A percentile compares a stretch with the other conserved stretches of the same genome.
Evolutionary conservation across 257 asterid species (phyloP).

Genomic region (Solanum virginianum): DNA sequence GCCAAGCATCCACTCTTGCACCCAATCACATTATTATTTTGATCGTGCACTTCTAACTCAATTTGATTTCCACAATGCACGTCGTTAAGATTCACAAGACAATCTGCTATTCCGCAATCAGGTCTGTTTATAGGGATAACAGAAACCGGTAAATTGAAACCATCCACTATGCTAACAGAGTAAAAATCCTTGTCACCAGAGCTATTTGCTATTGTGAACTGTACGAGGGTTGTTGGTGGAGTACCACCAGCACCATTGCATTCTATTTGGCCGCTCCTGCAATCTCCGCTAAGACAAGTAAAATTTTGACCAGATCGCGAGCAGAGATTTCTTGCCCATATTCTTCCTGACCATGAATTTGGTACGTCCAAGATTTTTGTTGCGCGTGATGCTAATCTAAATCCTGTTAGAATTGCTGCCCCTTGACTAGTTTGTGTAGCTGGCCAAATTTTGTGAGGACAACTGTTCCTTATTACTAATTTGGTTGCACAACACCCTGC

Average conservation of each 20-base stretch:
- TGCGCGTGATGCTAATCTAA: slow-evolving; percentile 16
- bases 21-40: slow-evolving; percentile 11
- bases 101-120: slow-evolving; percentile 2
- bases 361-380: neutral
- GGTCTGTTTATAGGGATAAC: slow-evolving; percentile 3
- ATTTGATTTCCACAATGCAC: slow-evolving; percentile 4
- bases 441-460: slow-evolving; percentile 39
- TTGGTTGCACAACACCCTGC: slow-evolving; percentile 20
- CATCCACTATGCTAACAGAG: slow-evolving; percentile 41
- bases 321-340: slow-evolving; percentile 43
- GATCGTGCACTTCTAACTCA: slow-evolving; percentile 13
- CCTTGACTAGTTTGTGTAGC: slow-evolving; percentile 33
- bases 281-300: slow-evolving; percentile 32
- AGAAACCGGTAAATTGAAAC: slow-evolving; percentile 31
- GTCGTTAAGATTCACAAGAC: slow-evolving; percentile 20
- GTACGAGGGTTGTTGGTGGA: slow-evolving; percentile 31
- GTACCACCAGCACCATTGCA: slow-evolving; percentile 28
- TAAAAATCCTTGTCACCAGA: slow-evolving; percentile 17
- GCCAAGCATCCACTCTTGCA: slow-evolving; percentile 2
- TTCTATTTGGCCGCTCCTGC: slow-evolving; percentile 12
- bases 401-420: slow-evolving; percentile 13
- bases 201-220: slow-evolving; percentile 21
- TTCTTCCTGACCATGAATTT: slow-evolving; percentile 36
- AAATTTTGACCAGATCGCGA: slow-evolving; percentile 6
- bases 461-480: slow-evolving; percentile 29